Conservation (phyloP, 148 eudicot genomes). For the Cornus suecica region DNA sequence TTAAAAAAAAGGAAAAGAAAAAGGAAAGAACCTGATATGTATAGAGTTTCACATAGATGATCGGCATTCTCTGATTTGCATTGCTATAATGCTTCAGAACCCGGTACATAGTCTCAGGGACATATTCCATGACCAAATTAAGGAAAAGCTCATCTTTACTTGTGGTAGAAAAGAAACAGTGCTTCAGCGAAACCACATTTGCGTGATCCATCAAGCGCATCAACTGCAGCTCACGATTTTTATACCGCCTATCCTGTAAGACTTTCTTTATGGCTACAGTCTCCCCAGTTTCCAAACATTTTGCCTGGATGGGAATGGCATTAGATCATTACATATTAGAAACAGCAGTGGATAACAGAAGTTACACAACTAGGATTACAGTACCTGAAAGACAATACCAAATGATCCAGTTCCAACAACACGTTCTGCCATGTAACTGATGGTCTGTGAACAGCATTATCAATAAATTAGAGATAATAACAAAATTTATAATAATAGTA, state of each 20-base stretch:
- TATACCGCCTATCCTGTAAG: conserved; percentile 76
- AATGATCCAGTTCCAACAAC: conserved; percentile 91
- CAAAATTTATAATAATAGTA: too few relatives aligned
- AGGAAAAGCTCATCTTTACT: conserved; percentile 75
- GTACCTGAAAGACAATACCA: conserved; percentile 80
- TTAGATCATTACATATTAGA: background rate
- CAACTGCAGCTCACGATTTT: conserved; percentile 73
- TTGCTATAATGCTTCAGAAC: conserved; percentile 68
- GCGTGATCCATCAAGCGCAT: conserved; percentile 79
- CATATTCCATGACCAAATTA: conserved; percentile 82
- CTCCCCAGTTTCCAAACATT: conserved; percentile 82
- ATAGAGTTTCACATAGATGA: conserved; percentile 74
- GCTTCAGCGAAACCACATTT: conserved; percentile 70
- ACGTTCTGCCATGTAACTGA: conserved; percentile 86
- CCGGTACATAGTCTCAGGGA: conserved; percentile 71
- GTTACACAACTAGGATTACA: background rate
- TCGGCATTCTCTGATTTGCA: conserved; percentile 74
- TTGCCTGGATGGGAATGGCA: conserved; percentile 47
- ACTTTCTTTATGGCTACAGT: conserved; percentile 80
- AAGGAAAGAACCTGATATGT: conserved; percentile 57
- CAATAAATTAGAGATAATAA: too few relatives aligned
- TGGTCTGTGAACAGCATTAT: conserved; percentile 47
- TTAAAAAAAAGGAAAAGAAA: background rate
- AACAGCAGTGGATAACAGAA: background rate
- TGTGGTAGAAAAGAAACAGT: conserved; percentile 82